Percentiles rank a stretch among this genome's conserved stretches.
These are phyloP conservation scores for Xylaria nigripes DNA, from an alignment of 495 filamentous ascomycete genomes.

Conservation along the genomic window DNA sequence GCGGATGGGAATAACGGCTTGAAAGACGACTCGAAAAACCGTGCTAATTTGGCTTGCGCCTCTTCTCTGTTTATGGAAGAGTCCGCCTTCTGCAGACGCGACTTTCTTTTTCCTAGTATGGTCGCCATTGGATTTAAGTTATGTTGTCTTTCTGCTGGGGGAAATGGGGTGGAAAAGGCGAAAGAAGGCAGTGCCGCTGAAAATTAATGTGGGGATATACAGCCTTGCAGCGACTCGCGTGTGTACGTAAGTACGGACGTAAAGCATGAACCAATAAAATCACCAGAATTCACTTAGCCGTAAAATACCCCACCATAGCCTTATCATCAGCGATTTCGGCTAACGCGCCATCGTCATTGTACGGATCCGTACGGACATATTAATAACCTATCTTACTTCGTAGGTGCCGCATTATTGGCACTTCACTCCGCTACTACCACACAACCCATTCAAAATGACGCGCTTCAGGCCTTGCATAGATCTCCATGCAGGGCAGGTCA, in stretches of 20 bases:
- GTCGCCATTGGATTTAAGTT: slow-evolving; percentile 22
- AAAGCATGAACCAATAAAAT: background rate
- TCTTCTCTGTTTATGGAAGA: slow-evolving; percentile 22
- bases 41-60: slow-evolving; percentile 53
- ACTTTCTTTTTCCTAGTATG: slow-evolving; percentile 38
- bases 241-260: too few relatives aligned
- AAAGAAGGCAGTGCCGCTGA: background rate
- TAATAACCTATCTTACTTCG: background rate
- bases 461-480: slow-evolving; percentile 95
- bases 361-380: too few relatives aligned
- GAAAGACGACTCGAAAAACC: slow-evolving; percentile 83
- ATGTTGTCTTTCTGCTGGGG: background rate
- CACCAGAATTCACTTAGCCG: background rate
- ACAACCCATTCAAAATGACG: slow-evolving; percentile 55
- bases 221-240: slow-evolving; percentile 1
- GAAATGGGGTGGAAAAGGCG: background rate
- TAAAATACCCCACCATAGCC: slow-evolving; percentile 18
- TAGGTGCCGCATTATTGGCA: background rate
- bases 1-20: slow-evolving; percentile 47
- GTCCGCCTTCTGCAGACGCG: slow-evolving; percentile 18
- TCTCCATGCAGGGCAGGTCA: slow-evolving; percentile 88
- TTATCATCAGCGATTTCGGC: background rate
- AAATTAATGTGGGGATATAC: slow-evolving; percentile 14
- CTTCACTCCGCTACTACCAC: background rate
- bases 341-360: background rate